A percentile compares a stretch with the other conserved stretches of the same genome.
phyloP scores from a whole-genome alignment of 2,329 filamentous ascomycete species.

The Diaporthe vaccinii region DNA sequence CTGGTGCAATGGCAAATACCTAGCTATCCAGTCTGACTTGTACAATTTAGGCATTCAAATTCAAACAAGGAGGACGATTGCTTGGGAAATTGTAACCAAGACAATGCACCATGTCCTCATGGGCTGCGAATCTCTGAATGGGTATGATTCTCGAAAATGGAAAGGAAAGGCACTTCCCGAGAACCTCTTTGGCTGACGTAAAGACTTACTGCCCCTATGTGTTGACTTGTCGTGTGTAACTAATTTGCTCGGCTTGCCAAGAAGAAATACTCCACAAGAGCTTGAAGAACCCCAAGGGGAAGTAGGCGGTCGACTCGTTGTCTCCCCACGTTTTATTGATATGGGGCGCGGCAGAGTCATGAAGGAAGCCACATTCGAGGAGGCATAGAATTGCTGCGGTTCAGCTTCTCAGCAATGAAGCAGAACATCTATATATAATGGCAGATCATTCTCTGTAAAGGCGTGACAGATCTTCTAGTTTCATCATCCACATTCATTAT shows the following conservation, averaged over 20 bases:
- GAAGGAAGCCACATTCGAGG: conserved; percentile 10
- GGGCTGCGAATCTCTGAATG: background rate
- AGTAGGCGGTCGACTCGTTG: conserved; percentile 6
- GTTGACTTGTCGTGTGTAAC: background rate
- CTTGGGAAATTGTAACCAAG: background rate
- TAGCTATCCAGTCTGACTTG: background rate
- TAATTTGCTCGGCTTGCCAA: background rate
- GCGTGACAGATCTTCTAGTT: background rate
- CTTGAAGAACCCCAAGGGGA: background rate
- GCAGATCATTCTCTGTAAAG: background rate
- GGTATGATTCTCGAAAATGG: background rate
- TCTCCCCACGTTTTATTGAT: conserved; percentile 1
- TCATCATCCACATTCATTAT: conserved; percentile 2
- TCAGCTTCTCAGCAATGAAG: background rate
- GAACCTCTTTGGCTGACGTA: background rate
- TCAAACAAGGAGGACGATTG: background rate
- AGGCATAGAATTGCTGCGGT: background rate
- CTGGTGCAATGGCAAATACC: background rate
- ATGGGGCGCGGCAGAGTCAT: conserved; percentile 14
- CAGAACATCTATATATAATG: conserved; percentile 2
- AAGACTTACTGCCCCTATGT: background rate
- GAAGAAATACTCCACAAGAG: background rate
- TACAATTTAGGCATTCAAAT: background rate
- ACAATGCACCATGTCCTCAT: background rate
- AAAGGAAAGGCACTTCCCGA: background rate